Evolutionary conservation across 2,329 filamentous ascomycete genomes (phyloP), one percentile per base, ranked within the genome.

Genomic region (Ascochyta pisi): DNA sequence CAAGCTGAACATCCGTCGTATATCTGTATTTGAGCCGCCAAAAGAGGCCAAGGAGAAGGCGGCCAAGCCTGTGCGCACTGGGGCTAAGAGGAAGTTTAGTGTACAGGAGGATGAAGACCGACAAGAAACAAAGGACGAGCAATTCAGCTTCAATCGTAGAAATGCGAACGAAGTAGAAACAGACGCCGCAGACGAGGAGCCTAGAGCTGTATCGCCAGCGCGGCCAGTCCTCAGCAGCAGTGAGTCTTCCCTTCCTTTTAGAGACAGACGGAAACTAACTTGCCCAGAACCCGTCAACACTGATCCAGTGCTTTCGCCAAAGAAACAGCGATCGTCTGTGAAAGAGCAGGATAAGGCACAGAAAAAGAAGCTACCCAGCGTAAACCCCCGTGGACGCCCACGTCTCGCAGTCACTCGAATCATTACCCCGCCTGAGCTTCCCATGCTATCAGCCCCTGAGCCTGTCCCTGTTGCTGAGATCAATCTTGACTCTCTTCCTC

Each of bases 71-170:
- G 63, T 78, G 3, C 79, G 79, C 46, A 79, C 79, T 45, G 82
- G 82, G 16, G 78, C 82, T 23, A 86, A 87, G 72, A 79, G 84
- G 44, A 86, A 87, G 66, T 79, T 86, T 47, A 82, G 78, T 51
- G 78, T 81, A 16, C 77, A 82, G 37, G 82, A 85, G 35, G 79
- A 79, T 10, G 80, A 83, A 19, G 78, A 80, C 24, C 63, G 63
- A 39, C 66, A 62, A 24, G 67, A 69, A 7, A 24, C 60, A 34
- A 63, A 68, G 38, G 43, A 62, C 6, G 80, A 80, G 19, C 73
- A 78, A 26, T 83, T 83, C 65, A 76, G 75, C 12, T 83, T 80
- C 65, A 82, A 74, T 58, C 76, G 81, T 27, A 77, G 71, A 54
- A 64, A 60, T 38, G 42, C 54, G 5, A 50, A 67, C 65, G 48